Evolutionary conservation across 495 filamentous ascomycete genomes (phyloP), one percentile per base, ranked within the genome.

Genomic region (Talaromyces trachyspermus): DNA sequence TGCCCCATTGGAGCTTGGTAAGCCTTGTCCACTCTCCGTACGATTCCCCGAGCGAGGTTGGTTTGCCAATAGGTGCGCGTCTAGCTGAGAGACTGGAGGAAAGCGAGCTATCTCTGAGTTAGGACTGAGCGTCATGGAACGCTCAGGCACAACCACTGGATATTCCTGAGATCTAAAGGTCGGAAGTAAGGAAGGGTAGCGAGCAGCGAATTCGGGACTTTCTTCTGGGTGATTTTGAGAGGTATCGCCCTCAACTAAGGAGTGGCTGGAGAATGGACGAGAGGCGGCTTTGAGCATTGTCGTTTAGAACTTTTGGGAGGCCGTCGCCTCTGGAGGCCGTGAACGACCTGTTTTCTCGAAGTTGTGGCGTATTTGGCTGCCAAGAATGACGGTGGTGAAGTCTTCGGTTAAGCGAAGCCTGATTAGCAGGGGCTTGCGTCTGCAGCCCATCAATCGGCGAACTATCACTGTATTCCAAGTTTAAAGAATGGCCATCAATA

Each of bases 401-500:
- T 5, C 15, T 12, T 14, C 15, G 43, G 12, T 33, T 25, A 18
- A 19, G 11, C 36, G 46, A 12, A 2, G 12, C 19, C 36, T 39
- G 7, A 39, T 6, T 15, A 7, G 18, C 18, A 22, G 27, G 11
- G 15, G 35, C 7, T 30, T 33, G 35, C 17, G 38, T 25, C 35
- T 49, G 52, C 11, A 64, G 20, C 4, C 14, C 33, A 20, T 53
- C 50, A 35, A 65, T 61, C 0, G 63, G 60, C 1, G 56, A 20
- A 44, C 58, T 53, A 43, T 73, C 60, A 46, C 88, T 85, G 60
- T 78, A 95, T 69, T 99, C 92, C 41, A 96, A 80, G 56, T 95
- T 86, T 57, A 96, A 79, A 11, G 85, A 64, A 50, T 92, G 88
- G 17, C 87, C 89, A 56, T 79, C 81, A 53, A 97, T 78, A 37